These are phyloP conservation scores for Parachlorella kessleri DNA, from an alignment of 139 green algal species.

Conservation along the genomic window DNA sequence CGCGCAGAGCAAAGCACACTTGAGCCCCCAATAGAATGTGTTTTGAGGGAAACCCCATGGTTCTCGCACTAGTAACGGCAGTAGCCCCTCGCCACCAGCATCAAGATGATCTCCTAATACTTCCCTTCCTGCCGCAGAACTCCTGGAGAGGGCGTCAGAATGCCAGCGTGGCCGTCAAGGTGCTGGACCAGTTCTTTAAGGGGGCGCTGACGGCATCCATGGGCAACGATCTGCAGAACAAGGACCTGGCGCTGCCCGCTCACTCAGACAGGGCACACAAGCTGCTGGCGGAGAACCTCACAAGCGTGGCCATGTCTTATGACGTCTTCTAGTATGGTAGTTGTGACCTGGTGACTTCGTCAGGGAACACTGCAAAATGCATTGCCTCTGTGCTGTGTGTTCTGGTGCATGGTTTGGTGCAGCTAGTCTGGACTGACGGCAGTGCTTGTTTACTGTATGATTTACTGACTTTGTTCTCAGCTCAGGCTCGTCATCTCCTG, in stretches of 20 bases:
- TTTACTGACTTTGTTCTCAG: no score
- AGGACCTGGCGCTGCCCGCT: slow-evolving; percentile 57
- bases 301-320: slow-evolving; percentile 47
- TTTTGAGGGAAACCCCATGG: no score
- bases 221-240: slow-evolving; percentile 52
- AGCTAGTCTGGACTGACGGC: no score
- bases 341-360: not conserved
- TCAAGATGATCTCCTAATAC: no score
- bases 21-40: no score
- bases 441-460: no score
- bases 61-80: no score
- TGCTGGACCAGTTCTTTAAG: slow-evolving; percentile 59
- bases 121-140: slow-evolving; percentile 28
- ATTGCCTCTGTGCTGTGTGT: not conserved
- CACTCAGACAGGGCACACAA: slow-evolving; percentile 54
- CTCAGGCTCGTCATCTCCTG: no score
- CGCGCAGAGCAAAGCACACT: no score
- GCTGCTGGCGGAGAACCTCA: slow-evolving; percentile 56
- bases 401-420: no score
- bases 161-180: slow-evolving; percentile 40
- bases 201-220: slow-evolving; percentile 45
- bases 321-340: slow-evolving; percentile 54
- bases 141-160: slow-evolving; percentile 63
- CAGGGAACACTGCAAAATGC: not conserved
- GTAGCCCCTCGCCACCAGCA: no score